A percentile compares a stretch with the other conserved stretches of the same genome.
Conservation (phyloP, 139 green algal species). For the Edaphochlamys debaryana region DNA sequence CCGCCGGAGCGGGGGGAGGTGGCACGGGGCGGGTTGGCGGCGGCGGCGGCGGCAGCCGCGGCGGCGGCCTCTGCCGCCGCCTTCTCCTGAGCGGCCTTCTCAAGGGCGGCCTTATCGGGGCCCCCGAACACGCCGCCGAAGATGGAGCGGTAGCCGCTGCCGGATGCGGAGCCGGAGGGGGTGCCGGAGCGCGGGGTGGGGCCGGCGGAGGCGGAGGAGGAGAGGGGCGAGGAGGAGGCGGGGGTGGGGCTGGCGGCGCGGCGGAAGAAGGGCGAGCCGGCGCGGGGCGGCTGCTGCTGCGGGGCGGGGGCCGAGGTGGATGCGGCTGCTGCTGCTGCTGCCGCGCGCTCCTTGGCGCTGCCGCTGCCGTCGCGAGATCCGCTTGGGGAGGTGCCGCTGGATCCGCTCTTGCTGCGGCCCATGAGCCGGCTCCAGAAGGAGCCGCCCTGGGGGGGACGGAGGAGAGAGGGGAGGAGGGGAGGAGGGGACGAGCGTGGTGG, state of each 20-base stretch:
- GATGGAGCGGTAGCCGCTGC: constrained; percentile 13
- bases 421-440: constrained; percentile 33
- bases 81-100: no score
- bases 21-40: background rate
- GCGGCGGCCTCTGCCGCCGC: background rate
- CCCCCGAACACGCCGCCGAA: background rate
- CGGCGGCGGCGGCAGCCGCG: background rate
- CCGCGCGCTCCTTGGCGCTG: background rate
- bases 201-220: no score
- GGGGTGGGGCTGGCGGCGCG: no score
- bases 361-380: no score
- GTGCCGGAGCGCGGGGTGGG: no score
- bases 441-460: background rate
- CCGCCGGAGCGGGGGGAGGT: background rate
- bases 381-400: no score
- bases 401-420: constrained; percentile 12
- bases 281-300: background rate
- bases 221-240: no score
- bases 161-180: no score
- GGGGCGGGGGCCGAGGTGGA: background rate
- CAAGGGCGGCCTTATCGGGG: background rate
- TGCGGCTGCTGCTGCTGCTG: background rate
- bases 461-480: no score
- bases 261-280: background rate
- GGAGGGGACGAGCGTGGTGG: no score